Evolutionary conservation across 1,284 basidiomycete species (phyloP).

Genomic region (Puccinia coronata): DNA sequence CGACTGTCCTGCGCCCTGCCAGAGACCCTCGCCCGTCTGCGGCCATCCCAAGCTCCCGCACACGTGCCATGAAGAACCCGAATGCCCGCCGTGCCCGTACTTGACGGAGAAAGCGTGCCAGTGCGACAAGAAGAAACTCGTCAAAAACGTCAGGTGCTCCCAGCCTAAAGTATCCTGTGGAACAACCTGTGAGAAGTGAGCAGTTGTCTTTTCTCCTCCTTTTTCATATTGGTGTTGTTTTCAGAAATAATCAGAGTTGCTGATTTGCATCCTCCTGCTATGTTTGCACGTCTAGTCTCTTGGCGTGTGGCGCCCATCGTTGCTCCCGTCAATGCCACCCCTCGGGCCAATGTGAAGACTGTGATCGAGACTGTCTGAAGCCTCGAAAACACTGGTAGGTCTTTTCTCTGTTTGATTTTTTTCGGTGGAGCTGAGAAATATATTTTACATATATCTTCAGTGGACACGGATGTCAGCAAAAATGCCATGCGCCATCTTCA

Average conservation of each 20-base stretch:
- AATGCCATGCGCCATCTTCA: constrained; percentile 43
- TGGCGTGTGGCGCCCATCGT: constrained; percentile 46
- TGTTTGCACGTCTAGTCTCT: neutral
- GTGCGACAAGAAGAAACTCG: constrained; percentile 31
- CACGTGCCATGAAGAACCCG: constrained; percentile 44
- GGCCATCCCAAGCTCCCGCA: constrained; percentile 40
- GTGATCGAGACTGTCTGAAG: constrained; percentile 38
- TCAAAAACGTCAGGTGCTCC: constrained; percentile 46
- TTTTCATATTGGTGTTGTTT: neutral
- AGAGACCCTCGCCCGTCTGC: constrained; percentile 20
- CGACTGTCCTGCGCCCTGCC: constrained; percentile 26
- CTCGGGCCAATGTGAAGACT: constrained; percentile 31
- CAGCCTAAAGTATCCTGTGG: constrained; percentile 45
- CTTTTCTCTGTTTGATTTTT: neutral
- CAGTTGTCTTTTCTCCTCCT: neutral
- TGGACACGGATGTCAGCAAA: constrained; percentile 35
- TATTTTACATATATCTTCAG: constrained; percentile 7
- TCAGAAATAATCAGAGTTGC: neutral
- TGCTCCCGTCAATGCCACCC: constrained; percentile 33
- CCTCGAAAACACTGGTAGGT: constrained; percentile 44
- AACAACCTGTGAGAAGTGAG: constrained; percentile 30
- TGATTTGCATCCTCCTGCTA: neutral
- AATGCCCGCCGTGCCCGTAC: constrained; percentile 44
- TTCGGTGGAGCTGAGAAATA: neutral
- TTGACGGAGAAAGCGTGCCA: constrained; percentile 42